A percentile compares a stretch with the other conserved stretches of the same genome.
Conservation (phyloP, 495 filamentous ascomycete species). For the Clohesyomyces aquaticus region DNA sequence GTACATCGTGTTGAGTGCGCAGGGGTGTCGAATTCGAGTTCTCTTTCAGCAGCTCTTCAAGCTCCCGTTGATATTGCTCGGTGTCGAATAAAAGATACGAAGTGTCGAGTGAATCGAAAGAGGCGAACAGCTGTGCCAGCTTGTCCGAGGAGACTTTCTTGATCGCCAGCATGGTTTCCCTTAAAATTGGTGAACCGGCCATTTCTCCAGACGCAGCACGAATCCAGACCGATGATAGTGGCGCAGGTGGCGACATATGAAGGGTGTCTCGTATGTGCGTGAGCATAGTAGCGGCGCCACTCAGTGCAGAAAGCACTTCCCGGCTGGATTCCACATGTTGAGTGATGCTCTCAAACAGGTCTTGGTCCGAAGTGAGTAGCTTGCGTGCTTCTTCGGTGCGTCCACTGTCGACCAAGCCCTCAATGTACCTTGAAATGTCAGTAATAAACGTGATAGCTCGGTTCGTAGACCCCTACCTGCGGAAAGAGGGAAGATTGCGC, state of each 20-base stretch:
- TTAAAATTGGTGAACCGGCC: conserved; percentile 32
- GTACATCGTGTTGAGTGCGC: conserved; percentile 75
- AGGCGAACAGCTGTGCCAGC: conserved; percentile 26
- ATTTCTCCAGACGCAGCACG: conserved; percentile 36
- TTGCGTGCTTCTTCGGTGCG: conserved; percentile 17
- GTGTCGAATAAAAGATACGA: conserved; percentile 5
- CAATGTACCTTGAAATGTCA: conserved; percentile 49
- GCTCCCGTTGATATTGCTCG: conserved; percentile 6
- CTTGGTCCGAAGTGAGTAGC: conserved; percentile 35
- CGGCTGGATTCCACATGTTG: conserved; percentile 20
- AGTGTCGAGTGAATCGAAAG: conserved; percentile 5
- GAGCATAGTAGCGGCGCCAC: conserved; percentile 7
- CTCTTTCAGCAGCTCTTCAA: conserved; percentile 22
- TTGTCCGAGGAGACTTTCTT: conserved; percentile 43
- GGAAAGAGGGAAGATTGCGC: conserved; percentile 80
- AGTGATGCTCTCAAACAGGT: conserved; percentile 25
- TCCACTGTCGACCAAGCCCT: conserved; percentile 45
- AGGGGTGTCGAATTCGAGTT: conserved; percentile 55
- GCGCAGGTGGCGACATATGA: conserved; percentile 25
- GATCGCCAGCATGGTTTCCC: conserved; percentile 35
- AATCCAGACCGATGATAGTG: conserved; percentile 36
- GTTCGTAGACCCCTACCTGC: conserved; percentile 52
- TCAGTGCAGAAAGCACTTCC: conserved; percentile 14
- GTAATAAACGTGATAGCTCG: conserved; percentile 51
- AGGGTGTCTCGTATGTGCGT: conserved; percentile 19